Percentiles rank a stretch among this genome's conserved stretches.
phyloP scores from a whole-genome alignment of 2,329 filamentous ascomycete species.

The Talaromyces amestolkiae region DNA sequence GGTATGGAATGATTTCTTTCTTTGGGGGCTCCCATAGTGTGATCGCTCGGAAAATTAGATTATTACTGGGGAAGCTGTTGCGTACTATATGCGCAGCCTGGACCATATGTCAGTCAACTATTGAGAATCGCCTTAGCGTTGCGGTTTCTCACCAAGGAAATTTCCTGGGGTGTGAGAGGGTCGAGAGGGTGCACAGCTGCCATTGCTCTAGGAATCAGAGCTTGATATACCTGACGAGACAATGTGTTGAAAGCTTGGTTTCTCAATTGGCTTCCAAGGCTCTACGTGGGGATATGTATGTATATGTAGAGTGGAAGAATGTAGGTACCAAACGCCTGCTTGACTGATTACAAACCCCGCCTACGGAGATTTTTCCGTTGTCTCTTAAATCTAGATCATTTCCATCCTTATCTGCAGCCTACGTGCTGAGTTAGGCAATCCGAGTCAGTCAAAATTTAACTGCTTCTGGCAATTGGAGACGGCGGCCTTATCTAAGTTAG shows the following conservation, averaged over 20 bases:
- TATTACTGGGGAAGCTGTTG: slow-evolving; percentile 19
- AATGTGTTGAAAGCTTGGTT: not conserved
- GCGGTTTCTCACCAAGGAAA: slow-evolving; percentile 25
- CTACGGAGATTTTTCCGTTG: not conserved
- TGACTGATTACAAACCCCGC: not conserved
- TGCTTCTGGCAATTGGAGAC: not conserved
- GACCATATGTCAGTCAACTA: not conserved
- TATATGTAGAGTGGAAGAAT: not conserved
- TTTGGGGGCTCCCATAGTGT: slow-evolving; percentile 53
- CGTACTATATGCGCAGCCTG: not conserved
- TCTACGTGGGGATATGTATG: too few species aligned
- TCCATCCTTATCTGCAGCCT: not conserved
- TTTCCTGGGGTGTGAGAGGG: slow-evolving; percentile 32
- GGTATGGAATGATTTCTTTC: slow-evolving; percentile 45
- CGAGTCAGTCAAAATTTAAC: not conserved
- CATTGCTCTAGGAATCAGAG: slow-evolving; percentile 19
- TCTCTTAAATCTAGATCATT: too few species aligned
- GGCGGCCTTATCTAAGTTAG: slow-evolving; percentile 4
- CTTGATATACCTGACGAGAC: not conserved
- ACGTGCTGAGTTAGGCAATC: not conserved
- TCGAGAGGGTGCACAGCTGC: slow-evolving; percentile 31
- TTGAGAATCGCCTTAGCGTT: not conserved
- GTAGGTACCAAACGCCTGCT: not conserved
- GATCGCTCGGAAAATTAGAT: slow-evolving; percentile 50
- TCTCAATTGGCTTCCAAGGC: not conserved